Conservation (phyloP, 345 rosid species). For the Aquilaria sinensis region DNA sequence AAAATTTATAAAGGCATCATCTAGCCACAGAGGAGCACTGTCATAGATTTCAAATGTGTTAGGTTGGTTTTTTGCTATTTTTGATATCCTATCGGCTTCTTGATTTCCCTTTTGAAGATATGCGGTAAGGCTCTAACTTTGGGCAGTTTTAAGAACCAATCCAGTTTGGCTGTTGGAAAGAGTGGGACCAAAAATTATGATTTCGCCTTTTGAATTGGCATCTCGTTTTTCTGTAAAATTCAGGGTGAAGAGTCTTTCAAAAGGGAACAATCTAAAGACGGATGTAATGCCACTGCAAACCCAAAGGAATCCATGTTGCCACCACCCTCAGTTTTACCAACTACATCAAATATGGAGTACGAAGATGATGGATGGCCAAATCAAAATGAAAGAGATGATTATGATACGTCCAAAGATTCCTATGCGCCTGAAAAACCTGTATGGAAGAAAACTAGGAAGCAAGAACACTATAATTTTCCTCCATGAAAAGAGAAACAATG, state of each 20-base stretch:
- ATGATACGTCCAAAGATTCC: constrained; percentile 61
- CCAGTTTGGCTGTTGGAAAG: neutral
- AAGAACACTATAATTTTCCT: constrained; percentile 33
- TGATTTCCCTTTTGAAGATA: too few relatives aligned
- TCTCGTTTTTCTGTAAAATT: constrained; percentile 1
- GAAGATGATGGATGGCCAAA: constrained; percentile 78
- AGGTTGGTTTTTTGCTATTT: too few relatives aligned
- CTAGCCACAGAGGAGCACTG: too few relatives aligned
- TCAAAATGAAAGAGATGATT: constrained; percentile 64
- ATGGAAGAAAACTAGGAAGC: constrained; percentile 69
- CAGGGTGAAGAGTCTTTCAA: constrained; percentile 98
- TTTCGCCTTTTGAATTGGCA: neutral
- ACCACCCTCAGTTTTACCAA: constrained; percentile 51
- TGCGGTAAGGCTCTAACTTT: too few relatives aligned
- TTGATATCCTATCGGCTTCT: too few relatives aligned
- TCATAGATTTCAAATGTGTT: too few relatives aligned
- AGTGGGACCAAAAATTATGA: too few relatives aligned
- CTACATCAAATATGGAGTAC: constrained; percentile 56
- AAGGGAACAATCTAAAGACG: constrained; percentile 82
- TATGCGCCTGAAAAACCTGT: constrained; percentile 61
- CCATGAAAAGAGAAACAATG: constrained; percentile 46
- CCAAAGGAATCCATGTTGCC: constrained; percentile 75
- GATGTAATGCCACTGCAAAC: constrained; percentile 60
- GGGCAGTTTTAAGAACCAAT: neutral
- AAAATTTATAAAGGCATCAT: too few relatives aligned